A percentile compares a stretch with the other conserved stretches of the same genome.
phyloP scores from a whole-genome alignment of 306 rosid genomes.

The Medicago lupulina region DNA sequence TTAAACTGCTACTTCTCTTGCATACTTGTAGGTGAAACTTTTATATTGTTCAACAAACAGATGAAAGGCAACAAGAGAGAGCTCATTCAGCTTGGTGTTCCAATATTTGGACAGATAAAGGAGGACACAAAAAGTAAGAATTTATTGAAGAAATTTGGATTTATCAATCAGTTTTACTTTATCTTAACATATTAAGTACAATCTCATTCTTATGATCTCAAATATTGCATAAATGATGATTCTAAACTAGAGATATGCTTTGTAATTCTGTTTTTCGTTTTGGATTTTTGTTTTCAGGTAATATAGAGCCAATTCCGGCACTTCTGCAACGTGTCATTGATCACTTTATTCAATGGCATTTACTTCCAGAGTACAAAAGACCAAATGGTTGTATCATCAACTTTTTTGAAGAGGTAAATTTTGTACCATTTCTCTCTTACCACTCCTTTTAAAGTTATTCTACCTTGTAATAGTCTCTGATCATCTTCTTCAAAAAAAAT shows the following conservation, averaged over 20 bases:
- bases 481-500: too few species aligned
- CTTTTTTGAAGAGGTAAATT: constrained; percentile 90
- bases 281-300: constrained; percentile 51
- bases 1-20: constrained; percentile 11
- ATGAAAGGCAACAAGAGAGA: constrained; percentile 93
- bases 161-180: constrained; percentile 23
- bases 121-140: constrained; percentile 69
- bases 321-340: constrained; percentile 81
- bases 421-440: too few species aligned
- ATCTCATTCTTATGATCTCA: constrained; percentile 18
- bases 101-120: constrained; percentile 82
- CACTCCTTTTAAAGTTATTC: constrained; percentile 9
- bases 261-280: constrained; percentile 29
- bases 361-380: constrained; percentile 93
- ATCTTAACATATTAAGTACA: constrained; percentile 7
- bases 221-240: constrained; percentile 1
- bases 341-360: constrained; percentile 90
- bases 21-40: constrained; percentile 74
- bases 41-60: constrained; percentile 87
- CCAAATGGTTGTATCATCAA: constrained; percentile 95
- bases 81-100: constrained; percentile 90
- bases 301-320: constrained; percentile 87
- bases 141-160: constrained; percentile 36
- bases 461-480: constrained; percentile 22
- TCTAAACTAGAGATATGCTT: constrained; percentile 9